Evolutionary conservation across 495 filamentous ascomycete genomes (phyloP).

Genomic region (Aspergillus steynii): DNA sequence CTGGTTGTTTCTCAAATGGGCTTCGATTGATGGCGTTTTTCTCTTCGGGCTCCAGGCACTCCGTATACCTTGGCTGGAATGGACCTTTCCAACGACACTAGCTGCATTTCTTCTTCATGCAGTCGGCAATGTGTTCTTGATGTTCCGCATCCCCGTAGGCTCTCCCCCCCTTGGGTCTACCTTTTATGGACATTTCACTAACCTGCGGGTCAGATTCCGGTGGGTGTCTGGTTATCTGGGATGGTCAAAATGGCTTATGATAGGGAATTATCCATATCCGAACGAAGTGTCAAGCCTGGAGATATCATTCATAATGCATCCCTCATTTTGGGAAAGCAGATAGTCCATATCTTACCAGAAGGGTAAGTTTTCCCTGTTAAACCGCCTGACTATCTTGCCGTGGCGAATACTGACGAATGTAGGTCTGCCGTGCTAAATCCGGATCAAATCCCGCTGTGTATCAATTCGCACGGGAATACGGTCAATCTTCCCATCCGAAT

Average conservation of each 20-base stretch:
- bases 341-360: constrained; percentile 95
- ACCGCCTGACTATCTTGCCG: not conserved
- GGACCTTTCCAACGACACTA: constrained; percentile 69
- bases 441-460: constrained; percentile 70
- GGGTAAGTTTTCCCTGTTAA: constrained; percentile 57
- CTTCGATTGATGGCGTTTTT: constrained; percentile 76
- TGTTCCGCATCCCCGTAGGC: constrained; percentile 85
- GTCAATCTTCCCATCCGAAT: constrained; percentile 81
- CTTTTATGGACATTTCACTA: constrained; percentile 15
- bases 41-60: constrained; percentile 81
- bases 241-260: constrained; percentile 79
- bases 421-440: constrained; percentile 89
- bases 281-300: constrained; percentile 81
- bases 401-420: constrained; percentile 25
- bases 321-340: constrained; percentile 90
- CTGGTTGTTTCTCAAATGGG: constrained; percentile 91
- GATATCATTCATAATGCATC: constrained; percentile 87
- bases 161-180: constrained; percentile 17
- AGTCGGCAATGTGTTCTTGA: constrained; percentile 74
- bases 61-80: constrained; percentile 94
- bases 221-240: constrained; percentile 66
- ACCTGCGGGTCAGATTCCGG: constrained; percentile 52
- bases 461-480: constrained; percentile 60
- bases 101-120: constrained; percentile 67
- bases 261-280: constrained; percentile 84